Base-by-base conservation (phyloP, 768 basidiomycete species). In the Kwoniella newhampshirensis region DNA sequence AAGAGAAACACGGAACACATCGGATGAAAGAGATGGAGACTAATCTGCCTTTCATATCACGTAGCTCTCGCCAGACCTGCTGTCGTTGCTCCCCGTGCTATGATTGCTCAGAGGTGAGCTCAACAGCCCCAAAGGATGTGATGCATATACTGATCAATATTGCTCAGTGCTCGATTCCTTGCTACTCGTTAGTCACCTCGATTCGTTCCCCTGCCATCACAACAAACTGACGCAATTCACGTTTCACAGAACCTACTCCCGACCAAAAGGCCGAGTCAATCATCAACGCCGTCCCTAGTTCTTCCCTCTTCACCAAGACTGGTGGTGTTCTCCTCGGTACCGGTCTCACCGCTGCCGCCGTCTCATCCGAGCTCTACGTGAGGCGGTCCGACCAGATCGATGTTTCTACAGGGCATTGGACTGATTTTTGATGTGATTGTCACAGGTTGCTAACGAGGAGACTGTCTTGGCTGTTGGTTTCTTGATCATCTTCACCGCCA, bases 311-410 rank as follows among this genome's bases (percentile, higher is more conserved):
- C 81, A 91, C 91, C 76, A 99, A 99, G 81, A 93, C 92, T 42
- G 91, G 92, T 61, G 84, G 88, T 50, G 87, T 91, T 70, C 81
- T 97, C 71, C 85, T 97, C 51, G 91, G 91, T 72, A 89, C 90
- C 15, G 91, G 89, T 70, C 81, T 89, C 59, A 80, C 86, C 54
- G 94, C 93, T 15, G 84, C 91, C 5, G 93, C 92, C 73, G 92
- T 98, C 79, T 94, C 91, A 13, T 88, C 91, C 75, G 93, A 99
- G 79, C 85, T 98, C 48, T 97, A 97, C 73, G 94, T 76, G 66
- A 46, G 75, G 69, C 3, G 23, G 25, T n/a, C 23, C 28, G 41
- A 28, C 13, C 17, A 26, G 9, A 4, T 42, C 32, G 18, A 32
- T n/a, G n/a, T n/a, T n/a, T n/a, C n/a, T n/a, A n/a, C n/a, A n/a